Evolutionary conservation across 2,329 filamentous ascomycete genomes (phyloP).

Genomic region (Blastomyces percursus): DNA sequence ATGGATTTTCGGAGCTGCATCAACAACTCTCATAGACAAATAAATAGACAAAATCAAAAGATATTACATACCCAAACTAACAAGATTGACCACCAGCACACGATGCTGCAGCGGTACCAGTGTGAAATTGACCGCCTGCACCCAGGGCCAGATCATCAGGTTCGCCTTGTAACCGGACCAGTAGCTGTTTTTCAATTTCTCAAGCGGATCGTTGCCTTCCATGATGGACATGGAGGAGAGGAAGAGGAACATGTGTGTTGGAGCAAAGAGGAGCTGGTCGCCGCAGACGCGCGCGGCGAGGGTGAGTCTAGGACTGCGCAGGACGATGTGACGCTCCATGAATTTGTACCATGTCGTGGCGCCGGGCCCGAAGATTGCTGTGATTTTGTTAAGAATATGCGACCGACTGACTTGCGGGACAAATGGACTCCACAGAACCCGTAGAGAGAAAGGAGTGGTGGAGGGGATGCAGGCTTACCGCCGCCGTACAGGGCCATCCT

Average conservation of each 20-base stretch:
- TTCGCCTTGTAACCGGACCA: constrained; percentile 64
- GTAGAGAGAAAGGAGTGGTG: neutral
- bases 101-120: constrained; percentile 73
- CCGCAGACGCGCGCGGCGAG: constrained; percentile 65
- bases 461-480: constrained; percentile 23
- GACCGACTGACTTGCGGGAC: neutral
- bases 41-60: too few species aligned
- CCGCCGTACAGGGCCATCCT: constrained; percentile 42
- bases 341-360: constrained; percentile 80
- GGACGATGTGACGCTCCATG: constrained; percentile 60
- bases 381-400: constrained; percentile 10
- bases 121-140: constrained; percentile 80
- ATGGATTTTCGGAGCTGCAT: neutral
- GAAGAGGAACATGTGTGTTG: constrained; percentile 72
- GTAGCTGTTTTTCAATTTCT: constrained; percentile 65
- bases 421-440: neutral
- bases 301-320: constrained; percentile 54
- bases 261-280: constrained; percentile 76
- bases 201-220: constrained; percentile 54
- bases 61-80: constrained; percentile 51
- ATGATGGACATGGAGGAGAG: constrained; percentile 73
- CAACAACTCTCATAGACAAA: neutral
- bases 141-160: constrained; percentile 76
- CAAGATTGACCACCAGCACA: constrained; percentile 74
- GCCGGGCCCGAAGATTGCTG: constrained; percentile 73